phyloP scores from a whole-genome alignment of 1,284 basidiomycete species.

The Boletus calvinii region DNA sequence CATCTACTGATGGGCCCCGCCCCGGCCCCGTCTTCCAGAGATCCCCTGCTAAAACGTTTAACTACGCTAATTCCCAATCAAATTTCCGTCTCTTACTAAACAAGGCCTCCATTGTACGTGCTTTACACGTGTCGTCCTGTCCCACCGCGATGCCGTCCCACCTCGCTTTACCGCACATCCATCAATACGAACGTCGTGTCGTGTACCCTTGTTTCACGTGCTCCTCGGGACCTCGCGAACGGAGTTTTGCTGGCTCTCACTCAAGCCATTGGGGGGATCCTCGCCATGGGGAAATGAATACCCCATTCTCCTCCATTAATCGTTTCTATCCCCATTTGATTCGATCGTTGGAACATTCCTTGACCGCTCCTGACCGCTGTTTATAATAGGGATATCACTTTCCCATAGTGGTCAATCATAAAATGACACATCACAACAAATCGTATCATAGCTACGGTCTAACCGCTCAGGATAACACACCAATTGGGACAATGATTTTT shows the following conservation, averaged over 20 bases:
- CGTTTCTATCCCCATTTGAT: constrained; percentile 23
- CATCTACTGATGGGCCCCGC: background rate
- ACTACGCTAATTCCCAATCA: constrained; percentile 36
- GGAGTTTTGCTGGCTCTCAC: constrained; percentile 8
- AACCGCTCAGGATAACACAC: constrained; percentile 6
- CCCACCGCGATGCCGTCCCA: constrained; percentile 8
- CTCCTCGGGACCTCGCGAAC: constrained; percentile 31
- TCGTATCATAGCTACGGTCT: constrained; percentile 27
- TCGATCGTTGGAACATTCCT: constrained; percentile 14
- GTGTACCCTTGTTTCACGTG: constrained; percentile 24
- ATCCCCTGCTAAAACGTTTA: constrained; percentile 34
- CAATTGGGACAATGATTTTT: constrained; percentile 7
- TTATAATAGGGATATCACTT: constrained; percentile 19
- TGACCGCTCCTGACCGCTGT: background rate
- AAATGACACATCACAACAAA: constrained; percentile 9
- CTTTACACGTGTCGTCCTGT: constrained; percentile 19
- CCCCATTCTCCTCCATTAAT: constrained; percentile 14
- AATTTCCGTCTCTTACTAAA: constrained; percentile 27
- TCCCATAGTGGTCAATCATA: constrained; percentile 29
- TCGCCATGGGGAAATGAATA: constrained; percentile 19
- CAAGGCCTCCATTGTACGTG: background rate
- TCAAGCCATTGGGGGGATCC: constrained; percentile 1
- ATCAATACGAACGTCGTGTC: constrained; percentile 6
- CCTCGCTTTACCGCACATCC: constrained; percentile 1
- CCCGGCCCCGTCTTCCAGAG: constrained; percentile 24